These are phyloP conservation scores for Tephrocybe sp. DNA, from an alignment of 768 basidiomycete genomes.

Conservation along the genomic window DNA sequence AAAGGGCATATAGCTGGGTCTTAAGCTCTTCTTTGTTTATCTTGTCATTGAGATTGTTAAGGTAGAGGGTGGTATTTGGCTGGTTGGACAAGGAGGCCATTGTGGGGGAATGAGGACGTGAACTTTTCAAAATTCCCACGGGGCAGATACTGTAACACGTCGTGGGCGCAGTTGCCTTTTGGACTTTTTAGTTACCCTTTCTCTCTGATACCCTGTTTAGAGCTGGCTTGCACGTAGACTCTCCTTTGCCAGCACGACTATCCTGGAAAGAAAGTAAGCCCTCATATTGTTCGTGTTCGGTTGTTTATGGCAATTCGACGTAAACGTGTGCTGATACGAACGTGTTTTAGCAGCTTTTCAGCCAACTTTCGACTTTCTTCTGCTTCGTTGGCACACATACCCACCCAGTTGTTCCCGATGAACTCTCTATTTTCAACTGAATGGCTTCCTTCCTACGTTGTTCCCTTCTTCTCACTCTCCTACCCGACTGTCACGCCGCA, in stretches of 20 bases:
- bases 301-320: slow-evolving; percentile 1
- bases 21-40: slow-evolving; percentile 89
- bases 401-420: slow-evolving; percentile 11
- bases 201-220: background rate
- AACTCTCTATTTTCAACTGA: slow-evolving; percentile 16
- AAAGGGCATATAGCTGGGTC: slow-evolving; percentile 79
- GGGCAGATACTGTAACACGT: background rate
- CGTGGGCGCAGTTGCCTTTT: slow-evolving; percentile 1
- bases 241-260: background rate
- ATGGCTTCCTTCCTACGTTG: slow-evolving; percentile 50
- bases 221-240: slow-evolving; percentile 1
- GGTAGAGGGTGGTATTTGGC: slow-evolving; percentile 86
- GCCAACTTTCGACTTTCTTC: background rate
- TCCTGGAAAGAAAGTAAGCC: background rate
- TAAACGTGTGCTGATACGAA: slow-evolving; percentile 15
- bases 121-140: slow-evolving; percentile 21
- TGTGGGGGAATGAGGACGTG: slow-evolving; percentile 10
- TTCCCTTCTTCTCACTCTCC: slow-evolving; percentile 74
- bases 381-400: slow-evolving; percentile 21
- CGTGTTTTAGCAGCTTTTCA: slow-evolving; percentile 12
- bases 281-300: background rate
- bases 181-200: slow-evolving; percentile 5
- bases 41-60: slow-evolving; percentile 93
- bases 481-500: slow-evolving; percentile 57
- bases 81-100: slow-evolving; percentile 55